These are phyloP conservation scores for Eutypa lata DNA, from an alignment of 2,329 filamentous ascomycete species.

Conservation along the genomic window DNA sequence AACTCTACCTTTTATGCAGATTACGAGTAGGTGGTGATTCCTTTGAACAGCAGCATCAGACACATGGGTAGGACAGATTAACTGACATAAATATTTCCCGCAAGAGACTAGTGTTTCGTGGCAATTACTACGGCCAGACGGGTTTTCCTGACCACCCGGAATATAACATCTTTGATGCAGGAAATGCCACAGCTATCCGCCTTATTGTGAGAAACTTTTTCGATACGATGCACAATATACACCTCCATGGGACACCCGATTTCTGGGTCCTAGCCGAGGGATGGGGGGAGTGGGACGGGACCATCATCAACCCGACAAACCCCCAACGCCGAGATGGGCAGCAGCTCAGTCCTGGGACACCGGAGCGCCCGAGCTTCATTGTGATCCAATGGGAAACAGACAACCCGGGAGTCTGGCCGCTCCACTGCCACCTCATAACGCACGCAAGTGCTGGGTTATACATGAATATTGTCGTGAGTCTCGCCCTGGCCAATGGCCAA, in stretches of 20 bases:
- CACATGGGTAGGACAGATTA: neutral
- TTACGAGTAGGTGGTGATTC: neutral
- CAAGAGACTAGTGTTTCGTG: neutral
- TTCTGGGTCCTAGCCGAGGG: neutral
- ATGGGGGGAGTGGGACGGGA: constrained; percentile 16
- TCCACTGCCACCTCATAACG: constrained; percentile 23
- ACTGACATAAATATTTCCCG: neutral
- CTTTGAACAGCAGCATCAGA: neutral
- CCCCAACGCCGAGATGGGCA: too few species aligned
- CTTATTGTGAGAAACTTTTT: neutral
- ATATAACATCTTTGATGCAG: neutral
- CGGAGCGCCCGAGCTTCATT: constrained; percentile 34
- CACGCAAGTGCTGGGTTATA: neutral
- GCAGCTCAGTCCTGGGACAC: too few species aligned
- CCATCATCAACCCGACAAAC: constrained; percentile 19
- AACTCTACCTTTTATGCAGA: neutral
- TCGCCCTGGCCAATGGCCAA: neutral
- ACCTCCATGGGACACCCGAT: neutral
- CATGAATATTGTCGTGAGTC: neutral
- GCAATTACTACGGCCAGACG: neutral
- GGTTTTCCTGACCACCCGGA: neutral
- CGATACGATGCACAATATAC: neutral
- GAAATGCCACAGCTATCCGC: neutral
- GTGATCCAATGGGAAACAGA: constrained; percentile 32
- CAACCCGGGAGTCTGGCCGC: constrained; percentile 31